Conservation (phyloP, 345 rosid genomes). For the Citrus reticulata region DNA sequence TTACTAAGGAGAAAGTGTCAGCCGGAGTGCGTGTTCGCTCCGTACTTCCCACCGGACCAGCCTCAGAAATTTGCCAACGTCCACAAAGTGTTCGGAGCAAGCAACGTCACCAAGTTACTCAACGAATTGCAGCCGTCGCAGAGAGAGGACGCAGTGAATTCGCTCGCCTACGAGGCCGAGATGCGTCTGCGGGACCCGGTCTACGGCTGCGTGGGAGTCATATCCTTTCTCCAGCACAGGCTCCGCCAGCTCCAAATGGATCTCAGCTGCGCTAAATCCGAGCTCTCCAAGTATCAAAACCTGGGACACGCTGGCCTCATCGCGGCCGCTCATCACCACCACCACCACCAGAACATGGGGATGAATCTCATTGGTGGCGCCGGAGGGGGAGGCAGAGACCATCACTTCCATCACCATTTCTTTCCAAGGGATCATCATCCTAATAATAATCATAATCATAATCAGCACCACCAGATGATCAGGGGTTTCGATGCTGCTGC, state of each 20-base stretch:
- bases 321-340: slow-evolving; percentile 34
- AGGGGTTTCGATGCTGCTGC: slow-evolving; percentile 45
- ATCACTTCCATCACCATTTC: slow-evolving; percentile 64
- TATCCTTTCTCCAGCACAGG: slow-evolving; percentile 41
- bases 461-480: slow-evolving; percentile 48
- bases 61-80: slow-evolving; percentile 41
- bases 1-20: slow-evolving; percentile 40
- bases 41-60: slow-evolving; percentile 42
- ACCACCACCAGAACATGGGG: slow-evolving; percentile 57
- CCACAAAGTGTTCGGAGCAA: slow-evolving; percentile 42
- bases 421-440: slow-evolving; percentile 59
- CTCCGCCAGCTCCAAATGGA: slow-evolving; percentile 44
- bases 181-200: slow-evolving; percentile 44
- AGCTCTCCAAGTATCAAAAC: slow-evolving; percentile 60
- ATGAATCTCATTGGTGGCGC: slow-evolving; percentile 50
- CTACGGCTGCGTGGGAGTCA: slow-evolving; percentile 45
- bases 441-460: slow-evolving; percentile 16
- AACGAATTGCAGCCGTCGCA: slow-evolving; percentile 37
- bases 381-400: slow-evolving; percentile 32
- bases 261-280: slow-evolving; percentile 52
- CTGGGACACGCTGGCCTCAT: slow-evolving; percentile 58
- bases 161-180: slow-evolving; percentile 42
- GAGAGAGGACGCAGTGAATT: slow-evolving; percentile 44
- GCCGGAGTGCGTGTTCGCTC: slow-evolving; percentile 48
- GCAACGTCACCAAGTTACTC: slow-evolving; percentile 42